Percentiles rank a stretch among this genome's conserved stretches.
These are phyloP conservation scores for Neltuma alba DNA, from an alignment of 306 rosid species.

Conservation along the genomic window DNA sequence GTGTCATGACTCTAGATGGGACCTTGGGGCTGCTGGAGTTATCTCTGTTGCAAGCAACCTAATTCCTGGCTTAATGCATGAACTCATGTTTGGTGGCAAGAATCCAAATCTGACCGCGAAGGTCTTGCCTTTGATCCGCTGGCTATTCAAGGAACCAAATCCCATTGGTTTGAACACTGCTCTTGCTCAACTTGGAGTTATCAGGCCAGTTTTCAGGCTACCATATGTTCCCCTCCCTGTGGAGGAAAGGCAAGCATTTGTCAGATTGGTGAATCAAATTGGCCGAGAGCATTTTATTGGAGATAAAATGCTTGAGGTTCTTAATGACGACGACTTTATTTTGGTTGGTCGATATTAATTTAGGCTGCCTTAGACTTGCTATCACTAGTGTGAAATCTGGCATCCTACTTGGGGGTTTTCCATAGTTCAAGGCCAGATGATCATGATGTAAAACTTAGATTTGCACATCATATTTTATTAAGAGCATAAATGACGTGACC, in stretches of 20 bases:
- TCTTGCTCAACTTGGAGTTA: conserved; percentile 95
- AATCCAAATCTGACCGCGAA: conserved; percentile 66
- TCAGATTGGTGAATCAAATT: conserved; percentile 67
- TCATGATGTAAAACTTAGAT: conserved; percentile 8
- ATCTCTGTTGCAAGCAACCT: conserved; percentile 88
- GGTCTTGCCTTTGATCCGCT: conserved; percentile 72
- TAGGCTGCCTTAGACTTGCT: conserved; percentile 23
- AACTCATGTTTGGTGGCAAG: conserved; percentile 73
- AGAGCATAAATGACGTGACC: too few relatives aligned
- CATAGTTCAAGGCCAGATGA: conserved; percentile 21
- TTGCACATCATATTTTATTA: not conserved
- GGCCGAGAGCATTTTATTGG: conserved; percentile 91
- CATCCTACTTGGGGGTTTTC: conserved; percentile 24
- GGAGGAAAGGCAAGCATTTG: conserved; percentile 76
- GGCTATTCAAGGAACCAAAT: conserved; percentile 92
- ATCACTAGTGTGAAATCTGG: not conserved
- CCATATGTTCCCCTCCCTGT: conserved; percentile 89
- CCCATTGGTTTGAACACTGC: conserved; percentile 92
- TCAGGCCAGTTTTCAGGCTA: conserved; percentile 90
- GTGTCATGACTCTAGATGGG: conserved; percentile 95
- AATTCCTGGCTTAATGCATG: conserved; percentile 79
- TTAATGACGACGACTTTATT: conserved; percentile 66
- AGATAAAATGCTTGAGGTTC: conserved; percentile 68
- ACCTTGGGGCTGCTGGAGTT: conserved; percentile 89
- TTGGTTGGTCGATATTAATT: conserved; percentile 65